These are phyloP conservation scores for Metschnikowia cerradonensis DNA, from an alignment of 805 yeast species.

Conservation along the genomic window DNA sequence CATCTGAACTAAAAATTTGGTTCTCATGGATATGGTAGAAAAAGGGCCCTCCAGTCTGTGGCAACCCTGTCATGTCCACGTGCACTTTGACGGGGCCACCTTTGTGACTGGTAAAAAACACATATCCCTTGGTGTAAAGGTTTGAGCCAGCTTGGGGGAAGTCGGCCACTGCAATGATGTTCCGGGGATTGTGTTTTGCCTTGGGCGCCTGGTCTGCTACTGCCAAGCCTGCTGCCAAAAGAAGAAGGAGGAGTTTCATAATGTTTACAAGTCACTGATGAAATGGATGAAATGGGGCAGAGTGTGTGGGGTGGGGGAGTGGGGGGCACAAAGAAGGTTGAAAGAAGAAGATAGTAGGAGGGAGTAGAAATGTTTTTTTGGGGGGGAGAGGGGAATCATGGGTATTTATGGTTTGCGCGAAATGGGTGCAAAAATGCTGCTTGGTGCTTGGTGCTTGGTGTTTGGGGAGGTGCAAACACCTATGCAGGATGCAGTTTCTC, in stretches of 20 bases:
- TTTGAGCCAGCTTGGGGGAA: constrained; percentile 32
- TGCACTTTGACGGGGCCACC: constrained; percentile 62
- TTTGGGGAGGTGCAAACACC: not conserved
- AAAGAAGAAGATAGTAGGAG: not conserved
- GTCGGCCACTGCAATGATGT: constrained; percentile 54
- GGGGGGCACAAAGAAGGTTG: not conserved
- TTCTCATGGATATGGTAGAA: constrained; percentile 63
- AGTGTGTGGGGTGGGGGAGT: too few relatives aligned
- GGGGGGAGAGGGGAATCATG: too few relatives aligned
- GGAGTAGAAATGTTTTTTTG: not conserved
- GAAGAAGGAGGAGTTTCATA: not conserved
- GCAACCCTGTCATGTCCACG: constrained; percentile 68
- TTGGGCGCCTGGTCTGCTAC: constrained; percentile 48
- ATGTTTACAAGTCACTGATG: not conserved
- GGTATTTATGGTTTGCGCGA: not conserved
- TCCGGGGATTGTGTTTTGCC: constrained; percentile 45
- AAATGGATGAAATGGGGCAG: not conserved
- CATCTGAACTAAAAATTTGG: constrained; percentile 45
- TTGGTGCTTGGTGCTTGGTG: too few relatives aligned
- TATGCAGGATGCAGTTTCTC: too few relatives aligned
- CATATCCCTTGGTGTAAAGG: constrained; percentile 34
- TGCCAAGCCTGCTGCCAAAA: constrained; percentile 3
- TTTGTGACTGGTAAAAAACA: constrained; percentile 51
- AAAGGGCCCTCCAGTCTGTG: constrained; percentile 64
- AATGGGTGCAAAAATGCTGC: constrained; percentile 11